These are phyloP conservation scores for Colletotrichum sublineola DNA, from an alignment of 2,329 filamentous ascomycete genomes.

Conservation along the genomic window DNA sequence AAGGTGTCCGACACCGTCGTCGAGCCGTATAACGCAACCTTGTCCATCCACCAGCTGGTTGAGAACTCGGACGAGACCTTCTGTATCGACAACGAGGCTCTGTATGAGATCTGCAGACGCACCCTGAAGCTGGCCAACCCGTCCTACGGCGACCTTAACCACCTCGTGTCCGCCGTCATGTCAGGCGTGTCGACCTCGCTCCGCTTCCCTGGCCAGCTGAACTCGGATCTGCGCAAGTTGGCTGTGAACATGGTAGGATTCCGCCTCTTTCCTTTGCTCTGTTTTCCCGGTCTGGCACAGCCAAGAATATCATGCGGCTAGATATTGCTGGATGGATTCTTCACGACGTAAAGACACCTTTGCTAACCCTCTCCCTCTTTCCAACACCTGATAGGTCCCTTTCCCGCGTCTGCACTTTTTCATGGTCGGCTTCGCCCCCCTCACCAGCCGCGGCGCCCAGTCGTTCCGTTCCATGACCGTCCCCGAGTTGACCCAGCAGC, in stretches of 20 bases:
- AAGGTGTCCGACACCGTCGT: constrained; percentile 99
- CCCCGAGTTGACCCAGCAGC: constrained; percentile 98
- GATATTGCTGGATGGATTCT: no score
- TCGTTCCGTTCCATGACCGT: constrained; percentile 84
- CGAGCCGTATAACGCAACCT: constrained; percentile 99
- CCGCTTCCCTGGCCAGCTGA: constrained; percentile 99
- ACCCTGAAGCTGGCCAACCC: constrained; percentile 99
- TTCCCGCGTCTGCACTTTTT: constrained; percentile 99
- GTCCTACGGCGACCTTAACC: constrained; percentile 99
- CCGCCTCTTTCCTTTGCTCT: no score
- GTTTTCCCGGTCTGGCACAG: no score
- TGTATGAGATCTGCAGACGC: constrained; percentile 99
- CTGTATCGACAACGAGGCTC: constrained; percentile 99
- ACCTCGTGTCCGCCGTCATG: constrained; percentile 99
- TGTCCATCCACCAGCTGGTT: constrained; percentile 98
- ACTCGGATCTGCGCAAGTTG: constrained; percentile 99
- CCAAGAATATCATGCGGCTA: no score
- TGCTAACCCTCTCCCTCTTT: no score
- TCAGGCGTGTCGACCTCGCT: constrained; percentile 98
- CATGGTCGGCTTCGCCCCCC: constrained; percentile 99
- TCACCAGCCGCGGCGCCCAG: constrained; percentile 87
- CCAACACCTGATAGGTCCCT: constrained; percentile 57
- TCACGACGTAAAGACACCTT: no score
- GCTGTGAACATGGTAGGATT: constrained; percentile 95
- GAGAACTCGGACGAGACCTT: constrained; percentile 99